A percentile compares a stretch with the other conserved stretches of the same genome.
These are phyloP conservation scores for Gigaspora rosea DNA, from an alignment of 192 early-diverging fungal species.

Conservation along the genomic window DNA sequence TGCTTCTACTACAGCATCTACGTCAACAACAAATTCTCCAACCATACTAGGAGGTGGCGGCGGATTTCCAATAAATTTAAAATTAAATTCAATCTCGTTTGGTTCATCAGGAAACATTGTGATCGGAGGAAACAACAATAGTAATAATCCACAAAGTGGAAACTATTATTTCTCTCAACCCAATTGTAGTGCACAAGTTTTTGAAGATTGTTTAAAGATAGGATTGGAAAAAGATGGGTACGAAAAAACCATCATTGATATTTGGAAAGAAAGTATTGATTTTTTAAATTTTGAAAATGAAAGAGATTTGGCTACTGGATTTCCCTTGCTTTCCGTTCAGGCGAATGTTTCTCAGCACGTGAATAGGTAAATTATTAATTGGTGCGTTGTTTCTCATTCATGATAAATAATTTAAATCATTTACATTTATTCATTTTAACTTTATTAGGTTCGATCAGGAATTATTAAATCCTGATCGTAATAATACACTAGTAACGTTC, in stretches of 20 bases:
- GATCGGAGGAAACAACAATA: no score
- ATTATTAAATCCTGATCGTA: slow-evolving; percentile 41
- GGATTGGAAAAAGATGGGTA: slow-evolving; percentile 35
- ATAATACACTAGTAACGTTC: slow-evolving; percentile 41
- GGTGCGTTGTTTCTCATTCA: not conserved
- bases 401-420: not conserved
- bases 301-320: slow-evolving; percentile 34
- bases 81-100: slow-evolving; percentile 43
- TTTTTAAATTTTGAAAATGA: slow-evolving; percentile 34
- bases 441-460: slow-evolving; percentile 42
- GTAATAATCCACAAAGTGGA: not conserved
- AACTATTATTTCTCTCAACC: slow-evolving; percentile 40
- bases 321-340: slow-evolving; percentile 39
- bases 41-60: not conserved
- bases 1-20: not conserved
- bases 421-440: not conserved
- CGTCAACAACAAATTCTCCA: slow-evolving; percentile 32
- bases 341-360: slow-evolving; percentile 37
- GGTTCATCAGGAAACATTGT: slow-evolving; percentile 13
- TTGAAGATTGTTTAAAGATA: slow-evolving; percentile 42
- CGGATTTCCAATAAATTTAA: slow-evolving; percentile 40
- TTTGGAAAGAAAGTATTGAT: slow-evolving; percentile 46
- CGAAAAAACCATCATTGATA: slow-evolving; percentile 42
- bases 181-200: slow-evolving; percentile 40
- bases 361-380: slow-evolving; percentile 32